These are phyloP conservation scores for Brasenia schreberi DNA, from an alignment of 164 flowering plant genomes.

Conservation along the genomic window DNA sequence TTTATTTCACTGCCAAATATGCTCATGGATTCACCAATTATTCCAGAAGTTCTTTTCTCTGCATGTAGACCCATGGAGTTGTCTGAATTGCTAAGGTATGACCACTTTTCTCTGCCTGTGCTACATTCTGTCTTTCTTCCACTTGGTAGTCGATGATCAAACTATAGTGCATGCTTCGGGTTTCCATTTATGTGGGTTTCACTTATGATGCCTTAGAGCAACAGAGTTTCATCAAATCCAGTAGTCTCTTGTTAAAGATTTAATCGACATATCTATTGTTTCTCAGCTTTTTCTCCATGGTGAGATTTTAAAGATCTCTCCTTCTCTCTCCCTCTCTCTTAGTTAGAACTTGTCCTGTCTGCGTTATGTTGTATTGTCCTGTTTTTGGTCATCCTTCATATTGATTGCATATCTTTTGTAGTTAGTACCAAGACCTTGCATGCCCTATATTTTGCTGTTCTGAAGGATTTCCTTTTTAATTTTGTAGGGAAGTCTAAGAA, in stretches of 20 bases:
- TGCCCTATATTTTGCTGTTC: too few species aligned
- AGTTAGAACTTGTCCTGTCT: not conserved
- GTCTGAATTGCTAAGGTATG: conserved; percentile 46
- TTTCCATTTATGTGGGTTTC: too few species aligned
- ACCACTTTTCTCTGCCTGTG: not conserved
- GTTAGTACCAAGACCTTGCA: not conserved
- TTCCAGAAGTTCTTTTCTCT: conserved; percentile 82
- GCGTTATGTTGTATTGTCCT: not conserved
- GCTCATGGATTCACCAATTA: conserved; percentile 53
- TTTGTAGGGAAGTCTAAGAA: too few species aligned
- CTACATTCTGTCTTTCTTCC: not conserved
- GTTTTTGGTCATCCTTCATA: not conserved
- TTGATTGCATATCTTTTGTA: not conserved
- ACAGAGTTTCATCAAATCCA: not conserved
- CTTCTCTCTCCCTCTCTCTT: too few species aligned
- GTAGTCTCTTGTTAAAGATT: too few species aligned
- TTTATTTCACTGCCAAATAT: conserved; percentile 88
- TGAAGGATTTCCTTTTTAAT: too few species aligned
- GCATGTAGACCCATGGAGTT: conserved; percentile 52
- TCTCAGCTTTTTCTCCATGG: too few species aligned
- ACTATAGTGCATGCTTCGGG: not conserved
- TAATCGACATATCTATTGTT: too few species aligned
- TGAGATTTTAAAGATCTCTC: too few species aligned
- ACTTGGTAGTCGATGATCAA: conserved; percentile 1
- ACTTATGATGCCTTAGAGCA: not conserved